Evolutionary conservation across 2,329 filamentous ascomycete species (phyloP).

Genomic region (Diaporthe capsici): DNA sequence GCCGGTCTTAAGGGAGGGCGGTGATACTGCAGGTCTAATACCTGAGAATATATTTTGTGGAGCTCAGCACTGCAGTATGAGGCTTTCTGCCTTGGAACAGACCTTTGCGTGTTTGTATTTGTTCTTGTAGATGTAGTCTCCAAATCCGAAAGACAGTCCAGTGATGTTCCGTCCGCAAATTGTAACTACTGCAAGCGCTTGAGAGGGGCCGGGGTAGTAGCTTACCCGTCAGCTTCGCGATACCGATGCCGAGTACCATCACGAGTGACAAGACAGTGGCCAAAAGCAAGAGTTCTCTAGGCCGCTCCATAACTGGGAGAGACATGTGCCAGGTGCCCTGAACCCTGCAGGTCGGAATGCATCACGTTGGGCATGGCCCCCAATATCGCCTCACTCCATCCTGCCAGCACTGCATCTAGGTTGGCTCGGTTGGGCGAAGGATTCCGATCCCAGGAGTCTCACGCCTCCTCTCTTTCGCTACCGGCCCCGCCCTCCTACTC

Average conservation of each 20-base stretch:
- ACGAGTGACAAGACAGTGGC: not conserved
- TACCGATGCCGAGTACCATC: conserved; percentile 1
- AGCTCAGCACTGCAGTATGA: not conserved
- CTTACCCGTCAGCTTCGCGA: not conserved
- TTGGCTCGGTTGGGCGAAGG: not conserved
- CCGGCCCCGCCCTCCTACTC: not conserved
- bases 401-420: not conserved
- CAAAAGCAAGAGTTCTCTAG: not conserved
- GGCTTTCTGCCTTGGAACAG: not conserved
- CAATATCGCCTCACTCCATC: not conserved
- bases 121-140: not conserved
- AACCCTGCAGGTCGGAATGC: not conserved
- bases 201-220: not conserved
- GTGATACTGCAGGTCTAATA: too few relatives aligned
- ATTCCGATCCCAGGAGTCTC: not conserved
- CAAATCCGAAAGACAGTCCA: not conserved
- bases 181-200: not conserved
- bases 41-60: too few relatives aligned
- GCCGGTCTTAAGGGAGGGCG: too few relatives aligned
- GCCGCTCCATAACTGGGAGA: not conserved
- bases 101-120: not conserved
- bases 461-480: not conserved
- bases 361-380: conserved; percentile 5
- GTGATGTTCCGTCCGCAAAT: too few relatives aligned
- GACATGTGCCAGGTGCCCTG: not conserved